Conservation (phyloP, 164 flowering plant genomes). For the Umbellularia californica region DNA sequence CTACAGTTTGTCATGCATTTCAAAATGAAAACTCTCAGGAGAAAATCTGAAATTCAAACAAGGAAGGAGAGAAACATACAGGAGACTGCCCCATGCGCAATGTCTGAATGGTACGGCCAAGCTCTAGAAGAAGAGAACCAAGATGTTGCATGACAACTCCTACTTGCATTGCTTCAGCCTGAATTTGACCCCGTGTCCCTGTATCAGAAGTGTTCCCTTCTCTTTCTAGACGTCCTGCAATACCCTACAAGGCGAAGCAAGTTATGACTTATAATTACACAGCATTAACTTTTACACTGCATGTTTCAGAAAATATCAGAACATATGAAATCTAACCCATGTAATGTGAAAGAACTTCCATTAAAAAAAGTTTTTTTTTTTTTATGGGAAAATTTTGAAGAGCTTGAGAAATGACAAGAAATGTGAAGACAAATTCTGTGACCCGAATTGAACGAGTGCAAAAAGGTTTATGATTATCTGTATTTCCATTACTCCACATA, state of each 20-base stretch:
- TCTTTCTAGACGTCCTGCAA: conserved; percentile 76
- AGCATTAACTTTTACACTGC: background rate
- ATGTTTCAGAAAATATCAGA: background rate
- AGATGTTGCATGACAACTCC: conserved; percentile 91
- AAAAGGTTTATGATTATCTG: too few species aligned
- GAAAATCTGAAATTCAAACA: background rate
- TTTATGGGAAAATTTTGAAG: too few species aligned
- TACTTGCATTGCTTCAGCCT: conserved; percentile 56
- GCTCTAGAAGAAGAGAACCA: conserved; percentile 91
- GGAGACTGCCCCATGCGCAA: conserved; percentile 88
- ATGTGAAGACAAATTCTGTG: too few species aligned
- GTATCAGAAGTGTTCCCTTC: conserved; percentile 62
- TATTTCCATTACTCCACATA: too few species aligned
- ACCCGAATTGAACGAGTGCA: too few species aligned
- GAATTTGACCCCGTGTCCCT: conserved; percentile 58
- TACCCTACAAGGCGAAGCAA: conserved; percentile 59
- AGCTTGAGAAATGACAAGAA: too few species aligned
- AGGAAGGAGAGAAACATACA: conserved; percentile 36
- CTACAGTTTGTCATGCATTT: conserved; percentile 34
- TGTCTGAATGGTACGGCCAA: conserved; percentile 83
- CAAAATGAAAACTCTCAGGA: conserved; percentile 1
- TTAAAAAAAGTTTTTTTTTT: too few species aligned
- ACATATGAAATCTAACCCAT: background rate
- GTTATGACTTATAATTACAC: conserved; percentile 20
- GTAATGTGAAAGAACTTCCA: background rate